Percentiles rank a stretch among this genome's conserved stretches.
Conservation (phyloP, 2,329 filamentous ascomycete species). For the Beauveria sp. region DNA sequence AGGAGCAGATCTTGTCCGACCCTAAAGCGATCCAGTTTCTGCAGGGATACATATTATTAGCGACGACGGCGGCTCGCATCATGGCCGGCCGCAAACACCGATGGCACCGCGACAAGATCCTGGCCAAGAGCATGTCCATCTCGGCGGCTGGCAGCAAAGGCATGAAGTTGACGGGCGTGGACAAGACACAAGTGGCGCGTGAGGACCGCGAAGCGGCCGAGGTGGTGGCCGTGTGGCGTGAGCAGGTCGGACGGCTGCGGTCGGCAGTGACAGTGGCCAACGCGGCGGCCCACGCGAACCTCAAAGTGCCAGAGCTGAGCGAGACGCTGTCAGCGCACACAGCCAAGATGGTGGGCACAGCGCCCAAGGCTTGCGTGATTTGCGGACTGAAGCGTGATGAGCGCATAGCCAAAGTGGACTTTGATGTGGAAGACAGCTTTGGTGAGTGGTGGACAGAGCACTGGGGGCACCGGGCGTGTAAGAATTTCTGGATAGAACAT, state of each 20-base stretch:
- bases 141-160: constrained; percentile 68
- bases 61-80: constrained; percentile 65
- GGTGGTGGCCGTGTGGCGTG: constrained; percentile 66
- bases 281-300: constrained; percentile 42
- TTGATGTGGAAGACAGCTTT: constrained; percentile 79
- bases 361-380: constrained; percentile 69
- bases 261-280: constrained; percentile 63
- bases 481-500: constrained; percentile 78
- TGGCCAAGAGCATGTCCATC: constrained; percentile 85
- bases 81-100: constrained; percentile 77
- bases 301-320: constrained; percentile 61
- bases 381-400: constrained; percentile 88
- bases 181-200: constrained; percentile 71
- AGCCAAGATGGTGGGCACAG: constrained; percentile 65
- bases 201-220: constrained; percentile 83
- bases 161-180: constrained; percentile 86
- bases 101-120: constrained; percentile 82
- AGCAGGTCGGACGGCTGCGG: constrained; percentile 66
- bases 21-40: constrained; percentile 56
- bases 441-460: constrained; percentile 95
- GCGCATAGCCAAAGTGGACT: constrained; percentile 66
- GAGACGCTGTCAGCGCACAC: constrained; percentile 62
- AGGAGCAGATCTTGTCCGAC: constrained; percentile 57
- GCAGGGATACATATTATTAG: constrained; percentile 54
- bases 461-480: constrained; percentile 74